These are phyloP conservation scores for Amylocarpus encephaloides DNA, from an alignment of 2,329 filamentous ascomycete genomes.

Conservation along the genomic window DNA sequence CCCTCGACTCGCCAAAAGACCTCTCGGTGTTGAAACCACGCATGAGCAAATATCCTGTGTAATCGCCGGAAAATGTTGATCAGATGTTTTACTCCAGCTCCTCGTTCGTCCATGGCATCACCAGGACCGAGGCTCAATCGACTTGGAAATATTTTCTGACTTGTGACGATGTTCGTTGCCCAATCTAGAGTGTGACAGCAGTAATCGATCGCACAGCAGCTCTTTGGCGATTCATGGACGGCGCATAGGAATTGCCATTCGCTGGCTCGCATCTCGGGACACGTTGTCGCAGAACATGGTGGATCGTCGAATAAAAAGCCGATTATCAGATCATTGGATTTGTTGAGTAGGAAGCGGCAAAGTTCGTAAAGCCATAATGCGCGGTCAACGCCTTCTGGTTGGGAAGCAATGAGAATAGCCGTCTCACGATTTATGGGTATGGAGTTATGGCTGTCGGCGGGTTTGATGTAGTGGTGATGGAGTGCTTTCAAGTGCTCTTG, in stretches of 20 bases:
- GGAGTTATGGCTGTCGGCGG: constrained; percentile 49
- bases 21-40: constrained; percentile 94
- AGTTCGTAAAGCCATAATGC: constrained; percentile 97
- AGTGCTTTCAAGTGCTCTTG: constrained; percentile 95
- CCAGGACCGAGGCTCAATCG: constrained; percentile 41
- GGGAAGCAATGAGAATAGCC: constrained; percentile 68
- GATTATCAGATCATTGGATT: constrained; percentile 87
- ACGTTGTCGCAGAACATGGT: constrained; percentile 81
- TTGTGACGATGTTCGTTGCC: constrained; percentile 91
- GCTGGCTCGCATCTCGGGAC: constrained; percentile 95
- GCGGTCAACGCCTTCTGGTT: constrained; percentile 75
- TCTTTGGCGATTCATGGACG: constrained; percentile 93
- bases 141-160: constrained; percentile 91
- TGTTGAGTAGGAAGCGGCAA: constrained; percentile 88
- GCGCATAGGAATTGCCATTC: constrained; percentile 99
- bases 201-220: constrained; percentile 97
- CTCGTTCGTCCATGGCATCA: constrained; percentile 49
- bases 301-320: constrained; percentile 88
- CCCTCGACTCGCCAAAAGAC: constrained; percentile 94
- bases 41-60: constrained; percentile 95
- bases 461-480: constrained; percentile 73
- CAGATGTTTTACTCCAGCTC: constrained; percentile 69
- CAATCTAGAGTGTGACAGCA: constrained; percentile 98
- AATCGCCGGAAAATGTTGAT: constrained; percentile 92
- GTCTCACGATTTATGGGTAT: constrained; percentile 69